Evolutionary conservation across 2,329 filamentous ascomycete species (phyloP).

Genomic region (Reticulascus tulasneorum): DNA sequence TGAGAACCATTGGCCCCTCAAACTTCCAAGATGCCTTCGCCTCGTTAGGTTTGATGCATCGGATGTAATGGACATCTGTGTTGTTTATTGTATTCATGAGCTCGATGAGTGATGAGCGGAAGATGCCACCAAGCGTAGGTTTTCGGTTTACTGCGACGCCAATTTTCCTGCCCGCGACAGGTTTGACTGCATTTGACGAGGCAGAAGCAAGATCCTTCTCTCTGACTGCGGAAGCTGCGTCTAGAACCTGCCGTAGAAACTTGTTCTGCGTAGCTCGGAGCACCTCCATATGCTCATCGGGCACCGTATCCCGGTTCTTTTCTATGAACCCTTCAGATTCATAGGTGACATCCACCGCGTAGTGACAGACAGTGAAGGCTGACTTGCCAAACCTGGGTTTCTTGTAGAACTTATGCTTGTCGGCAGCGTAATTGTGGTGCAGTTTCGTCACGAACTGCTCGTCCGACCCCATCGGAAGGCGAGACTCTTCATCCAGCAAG

Average conservation of each 20-base stretch:
- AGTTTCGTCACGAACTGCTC: conserved; percentile 96
- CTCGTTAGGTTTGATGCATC: conserved; percentile 98
- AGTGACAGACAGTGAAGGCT: conserved; percentile 96
- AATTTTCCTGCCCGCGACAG: conserved; percentile 77
- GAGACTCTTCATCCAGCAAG: conserved; percentile 91
- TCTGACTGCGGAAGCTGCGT: conserved; percentile 78
- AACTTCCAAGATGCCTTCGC: conserved; percentile 97
- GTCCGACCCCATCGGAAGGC: conserved; percentile 94
- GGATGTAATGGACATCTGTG: conserved; percentile 97
- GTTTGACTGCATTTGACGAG: conserved; percentile 69
- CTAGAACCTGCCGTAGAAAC: conserved; percentile 81
- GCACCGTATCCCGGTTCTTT: conserved; percentile 98
- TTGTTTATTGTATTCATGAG: conserved; percentile 97
- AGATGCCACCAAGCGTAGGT: conserved; percentile 94
- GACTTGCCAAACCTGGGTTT: conserved; percentile 98
- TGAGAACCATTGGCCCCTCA: conserved; percentile 97
- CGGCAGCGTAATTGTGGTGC: conserved; percentile 83
- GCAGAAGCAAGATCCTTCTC: conserved; percentile 77
- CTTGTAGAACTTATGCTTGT: conserved; percentile 97
- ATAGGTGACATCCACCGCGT: conserved; percentile 96
- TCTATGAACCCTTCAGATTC: conserved; percentile 99
- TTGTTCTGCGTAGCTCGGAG: conserved; percentile 77
- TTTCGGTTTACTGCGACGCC: conserved; percentile 92
- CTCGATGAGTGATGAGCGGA: conserved; percentile 97
- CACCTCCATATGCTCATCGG: conserved; percentile 96